Conservation (phyloP, 768 basidiomycete species). For the Pisolithus sp. region DNA sequence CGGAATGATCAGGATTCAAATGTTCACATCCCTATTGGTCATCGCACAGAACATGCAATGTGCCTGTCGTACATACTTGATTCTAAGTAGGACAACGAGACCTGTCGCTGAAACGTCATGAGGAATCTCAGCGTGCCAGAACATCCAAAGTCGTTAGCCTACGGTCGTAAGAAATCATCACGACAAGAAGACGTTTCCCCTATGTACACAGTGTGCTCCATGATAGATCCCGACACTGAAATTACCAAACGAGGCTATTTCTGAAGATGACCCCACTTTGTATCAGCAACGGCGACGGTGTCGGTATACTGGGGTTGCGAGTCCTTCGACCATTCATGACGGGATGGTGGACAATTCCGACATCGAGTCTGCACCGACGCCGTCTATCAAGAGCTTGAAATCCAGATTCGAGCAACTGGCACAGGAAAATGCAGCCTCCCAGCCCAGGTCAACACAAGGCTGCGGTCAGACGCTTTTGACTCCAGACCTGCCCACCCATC, state of each 20-base stretch:
- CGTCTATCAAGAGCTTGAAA: conserved; percentile 62
- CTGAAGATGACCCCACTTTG: neutral
- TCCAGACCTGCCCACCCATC: conserved; percentile 33
- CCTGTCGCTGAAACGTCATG: conserved; percentile 9
- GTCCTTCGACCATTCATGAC: neutral
- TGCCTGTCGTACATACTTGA: too few relatives aligned
- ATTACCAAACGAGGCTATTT: neutral
- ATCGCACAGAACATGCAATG: too few relatives aligned
- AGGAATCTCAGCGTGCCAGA: too few relatives aligned
- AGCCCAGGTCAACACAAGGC: neutral
- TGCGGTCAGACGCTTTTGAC: conserved; percentile 12
- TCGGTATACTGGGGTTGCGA: neutral
- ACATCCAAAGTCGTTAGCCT: too few relatives aligned
- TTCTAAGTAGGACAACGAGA: too few relatives aligned
- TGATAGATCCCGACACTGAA: too few relatives aligned
- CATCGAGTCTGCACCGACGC: conserved; percentile 49
- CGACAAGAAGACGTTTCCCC: too few relatives aligned
- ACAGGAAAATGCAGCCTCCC: conserved; percentile 24
- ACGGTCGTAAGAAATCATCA: too few relatives aligned
- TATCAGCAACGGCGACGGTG: neutral
- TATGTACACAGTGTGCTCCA: too few relatives aligned
- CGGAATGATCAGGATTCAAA: too few relatives aligned
- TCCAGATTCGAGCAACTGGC: conserved; percentile 70
- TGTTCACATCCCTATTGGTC: too few relatives aligned
- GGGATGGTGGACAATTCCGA: conserved; percentile 17